Conservation (phyloP, 2,329 filamentous ascomycete species). For the Metarhizium guizhouense region DNA sequence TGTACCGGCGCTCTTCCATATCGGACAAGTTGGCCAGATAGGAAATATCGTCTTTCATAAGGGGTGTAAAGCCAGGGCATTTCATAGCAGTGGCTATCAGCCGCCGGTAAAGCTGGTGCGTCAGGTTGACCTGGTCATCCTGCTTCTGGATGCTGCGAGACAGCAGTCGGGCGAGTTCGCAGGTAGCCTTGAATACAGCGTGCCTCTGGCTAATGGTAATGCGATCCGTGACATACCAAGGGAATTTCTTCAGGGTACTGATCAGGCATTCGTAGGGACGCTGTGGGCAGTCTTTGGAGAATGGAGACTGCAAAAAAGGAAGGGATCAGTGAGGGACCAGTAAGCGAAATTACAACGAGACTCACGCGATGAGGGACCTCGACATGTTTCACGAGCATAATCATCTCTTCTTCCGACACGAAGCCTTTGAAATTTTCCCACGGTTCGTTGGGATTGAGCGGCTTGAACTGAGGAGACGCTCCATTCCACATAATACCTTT, state of each 20-base stretch:
- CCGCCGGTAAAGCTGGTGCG: slow-evolving; percentile 42
- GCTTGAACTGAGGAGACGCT: slow-evolving; percentile 30
- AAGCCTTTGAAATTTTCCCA: slow-evolving; percentile 52
- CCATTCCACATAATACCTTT: slow-evolving; percentile 48
- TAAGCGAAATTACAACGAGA: slow-evolving; percentile 10
- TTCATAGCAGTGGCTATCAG: slow-evolving; percentile 42
- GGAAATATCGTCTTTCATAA: slow-evolving; percentile 53
- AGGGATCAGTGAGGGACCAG: slow-evolving; percentile 1
- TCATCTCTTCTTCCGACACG: slow-evolving; percentile 52
- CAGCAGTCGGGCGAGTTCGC: slow-evolving; percentile 39
- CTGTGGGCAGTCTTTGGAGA: slow-evolving; percentile 52
- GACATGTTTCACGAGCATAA: slow-evolving; percentile 54
- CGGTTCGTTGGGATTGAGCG: slow-evolving; percentile 25
- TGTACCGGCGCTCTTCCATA: slow-evolving; percentile 27
- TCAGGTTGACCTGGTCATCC: slow-evolving; percentile 36
- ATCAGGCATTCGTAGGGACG: slow-evolving; percentile 58
- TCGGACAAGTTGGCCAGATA: slow-evolving; percentile 29
- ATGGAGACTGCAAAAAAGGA: slow-evolving; percentile 39
- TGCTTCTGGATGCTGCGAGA: slow-evolving; percentile 29
- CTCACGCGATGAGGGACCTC: slow-evolving; percentile 53
- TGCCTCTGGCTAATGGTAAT: slow-evolving; percentile 51
- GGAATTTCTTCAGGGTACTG: slow-evolving; percentile 53
- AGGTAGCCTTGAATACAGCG: slow-evolving; percentile 40
- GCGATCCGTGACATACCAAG: slow-evolving; percentile 48
- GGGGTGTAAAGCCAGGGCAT: slow-evolving; percentile 51